Evolutionary conservation across 148 eudicot species (phyloP).

Genomic region (Dysphania ambrosioides): DNA sequence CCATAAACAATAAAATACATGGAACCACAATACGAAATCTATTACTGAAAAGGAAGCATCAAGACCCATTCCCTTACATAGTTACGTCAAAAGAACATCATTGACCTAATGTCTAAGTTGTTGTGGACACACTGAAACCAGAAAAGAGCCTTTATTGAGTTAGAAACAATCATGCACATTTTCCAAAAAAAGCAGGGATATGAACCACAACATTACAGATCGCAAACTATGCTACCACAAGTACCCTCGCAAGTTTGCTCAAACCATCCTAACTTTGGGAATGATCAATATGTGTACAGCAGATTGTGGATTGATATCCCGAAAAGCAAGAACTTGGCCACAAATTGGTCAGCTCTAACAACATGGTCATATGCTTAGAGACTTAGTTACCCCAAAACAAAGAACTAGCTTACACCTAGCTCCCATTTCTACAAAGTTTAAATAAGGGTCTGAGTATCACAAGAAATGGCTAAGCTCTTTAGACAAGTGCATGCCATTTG

Average conservation of each 20-base stretch:
- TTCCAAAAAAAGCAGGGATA: conserved; percentile 2
- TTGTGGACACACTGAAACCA: neutral
- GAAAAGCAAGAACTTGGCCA: conserved; percentile 82
- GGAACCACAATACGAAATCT: neutral
- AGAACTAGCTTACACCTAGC: neutral
- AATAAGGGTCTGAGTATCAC: neutral
- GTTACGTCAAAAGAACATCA: neutral
- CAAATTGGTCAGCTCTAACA: conserved; percentile 9
- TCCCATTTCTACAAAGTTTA: neutral
- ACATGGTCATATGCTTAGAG: neutral
- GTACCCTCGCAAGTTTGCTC: conserved; percentile 69
- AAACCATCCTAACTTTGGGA: conserved; percentile 81
- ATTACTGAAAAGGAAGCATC: neutral
- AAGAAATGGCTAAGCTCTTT: neutral
- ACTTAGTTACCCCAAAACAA: neutral
- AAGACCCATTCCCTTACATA: neutral
- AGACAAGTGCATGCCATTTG: neutral
- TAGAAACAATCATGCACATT: neutral
- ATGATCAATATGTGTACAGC: conserved; percentile 83
- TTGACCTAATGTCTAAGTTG: neutral
- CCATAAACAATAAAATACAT: neutral
- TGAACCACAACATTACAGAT: conserved; percentile 2
- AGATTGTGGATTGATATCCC: conserved; percentile 88
- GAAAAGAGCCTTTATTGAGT: neutral
- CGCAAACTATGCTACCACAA: too few relatives aligned